Conservation (phyloP, 345 rosid species). For the Populus simonii region DNA sequence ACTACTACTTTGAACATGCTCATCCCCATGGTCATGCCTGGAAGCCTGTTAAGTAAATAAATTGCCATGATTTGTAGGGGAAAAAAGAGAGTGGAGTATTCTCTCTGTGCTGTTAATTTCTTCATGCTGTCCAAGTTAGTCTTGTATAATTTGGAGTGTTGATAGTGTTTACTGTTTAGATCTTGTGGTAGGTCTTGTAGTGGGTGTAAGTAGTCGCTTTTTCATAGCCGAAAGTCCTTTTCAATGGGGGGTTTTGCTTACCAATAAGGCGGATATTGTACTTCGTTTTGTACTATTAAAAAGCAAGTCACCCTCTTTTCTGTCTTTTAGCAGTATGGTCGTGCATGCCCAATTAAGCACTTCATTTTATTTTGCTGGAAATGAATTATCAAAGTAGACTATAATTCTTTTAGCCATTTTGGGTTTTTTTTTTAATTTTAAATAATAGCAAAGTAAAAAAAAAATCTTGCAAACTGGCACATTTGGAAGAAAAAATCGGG, state of each 20-base stretch:
- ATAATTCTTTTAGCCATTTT: too few species aligned
- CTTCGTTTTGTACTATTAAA: not conserved
- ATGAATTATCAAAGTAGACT: too few species aligned
- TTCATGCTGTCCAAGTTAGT: not conserved
- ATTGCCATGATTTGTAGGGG: not conserved
- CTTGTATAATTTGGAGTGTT: not conserved
- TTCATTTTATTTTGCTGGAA: too few species aligned
- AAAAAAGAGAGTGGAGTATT: not conserved
- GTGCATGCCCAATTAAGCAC: not conserved
- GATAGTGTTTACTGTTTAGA: not conserved
- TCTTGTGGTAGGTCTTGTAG: not conserved
- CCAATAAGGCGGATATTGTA: constrained; percentile 1
- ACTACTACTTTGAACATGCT: constrained; percentile 36
- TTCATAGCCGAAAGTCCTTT: not conserved
- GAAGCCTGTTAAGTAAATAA: constrained; percentile 27
- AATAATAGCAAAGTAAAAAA: too few species aligned
- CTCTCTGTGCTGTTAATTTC: not conserved
- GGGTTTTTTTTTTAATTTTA: too few species aligned
- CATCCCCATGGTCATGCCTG: constrained; percentile 41
- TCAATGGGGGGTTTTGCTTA: not conserved
- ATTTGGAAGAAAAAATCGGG: too few species aligned
- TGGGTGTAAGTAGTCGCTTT: not conserved
- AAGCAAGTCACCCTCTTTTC: not conserved
- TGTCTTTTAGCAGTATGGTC: not conserved
- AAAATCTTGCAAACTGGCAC: too few species aligned